Base-by-base conservation (phyloP, 2,329 filamentous ascomycete species). In the Exophiala sp. region DNA sequence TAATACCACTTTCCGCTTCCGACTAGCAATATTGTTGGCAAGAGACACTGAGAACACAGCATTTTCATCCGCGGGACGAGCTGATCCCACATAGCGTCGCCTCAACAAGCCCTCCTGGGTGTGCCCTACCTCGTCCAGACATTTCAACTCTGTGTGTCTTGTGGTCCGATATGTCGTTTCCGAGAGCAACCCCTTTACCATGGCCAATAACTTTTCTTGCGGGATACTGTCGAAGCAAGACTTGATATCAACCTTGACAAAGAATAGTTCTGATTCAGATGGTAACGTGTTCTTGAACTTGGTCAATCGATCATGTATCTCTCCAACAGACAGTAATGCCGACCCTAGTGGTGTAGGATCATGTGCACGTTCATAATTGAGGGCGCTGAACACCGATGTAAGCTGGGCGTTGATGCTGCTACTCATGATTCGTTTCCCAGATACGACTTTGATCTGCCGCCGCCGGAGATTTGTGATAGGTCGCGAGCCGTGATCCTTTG, bases 141-240 rank as follows among this genome's bases (percentile, higher is more conserved):
- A 41, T 38, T 59, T 62, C 20, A 58, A n/a, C 66, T 95, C 87
- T 5, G 84, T 82, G 64, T 96, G 86, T 60, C 85, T 91, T 6
- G 79, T 79, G 44, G 95, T 79, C 6, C 79, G 78, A 66, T 99
- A 99, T 18, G 75, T 72, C 2, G 78, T 70, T 53, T 87, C 59
- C 70, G 82, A 60, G 80, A 83, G 48, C 66, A 84, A 54, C 60
- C 69, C 67, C 39, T 77, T 73, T 59, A 95, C 80, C 21, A 97
- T 75, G 20, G 76, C 68, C 33, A 96, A 66, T 14, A 97, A 75
- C 1, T 83, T 82, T 21, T 80, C 72, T 68, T 97, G 94, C 0
- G 94, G 94, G 41, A 99, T 96, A 0, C 88, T 96, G 69, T 99
- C 94, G 68, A 96, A 99, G 63, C 92, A 95, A 2, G 89, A 84